Evolutionary conservation across 2,329 filamentous ascomycete species (phyloP).

Genomic region (Neonectria hederae): DNA sequence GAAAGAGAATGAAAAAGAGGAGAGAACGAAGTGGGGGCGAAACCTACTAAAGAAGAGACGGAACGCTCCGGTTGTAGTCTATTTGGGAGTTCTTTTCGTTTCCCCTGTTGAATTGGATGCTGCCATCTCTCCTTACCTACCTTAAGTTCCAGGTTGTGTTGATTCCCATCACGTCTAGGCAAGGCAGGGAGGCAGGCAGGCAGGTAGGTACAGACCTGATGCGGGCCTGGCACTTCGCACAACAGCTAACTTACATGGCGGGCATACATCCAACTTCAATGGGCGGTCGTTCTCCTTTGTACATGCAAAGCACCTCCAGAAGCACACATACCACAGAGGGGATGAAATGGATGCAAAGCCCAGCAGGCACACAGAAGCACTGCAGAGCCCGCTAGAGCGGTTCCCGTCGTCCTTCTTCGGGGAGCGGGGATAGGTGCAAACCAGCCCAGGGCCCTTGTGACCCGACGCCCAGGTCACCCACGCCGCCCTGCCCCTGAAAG

Average conservation of each 20-base stretch:
- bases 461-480: constrained; percentile 18
- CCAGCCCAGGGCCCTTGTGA: constrained; percentile 14
- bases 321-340: neutral
- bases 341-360: neutral
- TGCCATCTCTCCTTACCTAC: too few species aligned
- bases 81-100: neutral
- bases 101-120: too few species aligned
- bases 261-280: neutral
- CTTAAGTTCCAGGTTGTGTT: neutral
- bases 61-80: neutral
- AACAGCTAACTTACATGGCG: neutral
- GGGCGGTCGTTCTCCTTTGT: neutral
- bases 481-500: neutral
- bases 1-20: neutral
- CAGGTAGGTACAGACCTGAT: neutral
- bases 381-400: neutral
- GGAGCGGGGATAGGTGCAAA: constrained; percentile 18
- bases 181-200: too few species aligned
- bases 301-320: neutral
- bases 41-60: neutral
- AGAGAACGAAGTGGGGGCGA: neutral
- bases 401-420: neutral
- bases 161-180: too few species aligned
- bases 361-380: neutral
- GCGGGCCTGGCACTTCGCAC: neutral